Evolutionary conservation across 108 stramenopile genomes (phyloP).

Genomic region (Phaeodactylum tricornutum): DNA sequence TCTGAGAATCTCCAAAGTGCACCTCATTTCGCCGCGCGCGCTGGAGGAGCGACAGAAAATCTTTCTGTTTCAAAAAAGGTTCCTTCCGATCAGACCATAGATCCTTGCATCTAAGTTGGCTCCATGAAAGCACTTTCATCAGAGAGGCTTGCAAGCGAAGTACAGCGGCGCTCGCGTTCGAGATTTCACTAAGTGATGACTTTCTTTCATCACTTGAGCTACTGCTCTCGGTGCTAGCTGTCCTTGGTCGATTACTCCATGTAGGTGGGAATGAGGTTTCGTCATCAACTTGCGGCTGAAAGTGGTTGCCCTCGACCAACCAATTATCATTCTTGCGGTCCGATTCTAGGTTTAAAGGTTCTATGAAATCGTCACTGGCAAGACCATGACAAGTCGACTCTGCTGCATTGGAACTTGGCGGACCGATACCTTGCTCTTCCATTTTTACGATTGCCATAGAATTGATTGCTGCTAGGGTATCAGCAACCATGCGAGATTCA

Average conservation of each 20-base stretch:
- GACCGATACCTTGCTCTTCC: conserved; percentile 2
- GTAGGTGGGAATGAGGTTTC: not conserved
- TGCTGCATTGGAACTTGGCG: not conserved
- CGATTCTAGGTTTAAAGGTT: no score
- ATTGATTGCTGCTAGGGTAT: conserved; percentile 6
- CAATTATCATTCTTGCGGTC: not conserved
- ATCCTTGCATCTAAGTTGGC: conserved; percentile 54
- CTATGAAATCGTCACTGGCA: not conserved
- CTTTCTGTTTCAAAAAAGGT: conserved; percentile 19
- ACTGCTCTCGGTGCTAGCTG: no score
- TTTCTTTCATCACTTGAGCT: no score
- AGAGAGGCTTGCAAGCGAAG: conserved; percentile 41
- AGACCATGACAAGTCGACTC: not conserved
- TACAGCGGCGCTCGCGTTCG: conserved; percentile 9
- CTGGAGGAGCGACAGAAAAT: conserved; percentile 28
- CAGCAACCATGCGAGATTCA: conserved; percentile 5
- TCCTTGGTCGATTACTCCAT: not conserved
- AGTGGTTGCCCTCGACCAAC: conserved; percentile 1
- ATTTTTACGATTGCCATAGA: conserved; percentile 4
- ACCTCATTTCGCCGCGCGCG: conserved; percentile 18
- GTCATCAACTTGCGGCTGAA: conserved; percentile 2
- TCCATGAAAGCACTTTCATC: conserved; percentile 48
- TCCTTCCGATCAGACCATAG: conserved; percentile 45
- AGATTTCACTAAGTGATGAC: no score
- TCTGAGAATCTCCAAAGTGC: conserved; percentile 41